A percentile compares a stretch with the other conserved stretches of the same genome.
phyloP scores from a whole-genome alignment of 2,329 filamentous ascomycete genomes.

The Botrytis aclada region DNA sequence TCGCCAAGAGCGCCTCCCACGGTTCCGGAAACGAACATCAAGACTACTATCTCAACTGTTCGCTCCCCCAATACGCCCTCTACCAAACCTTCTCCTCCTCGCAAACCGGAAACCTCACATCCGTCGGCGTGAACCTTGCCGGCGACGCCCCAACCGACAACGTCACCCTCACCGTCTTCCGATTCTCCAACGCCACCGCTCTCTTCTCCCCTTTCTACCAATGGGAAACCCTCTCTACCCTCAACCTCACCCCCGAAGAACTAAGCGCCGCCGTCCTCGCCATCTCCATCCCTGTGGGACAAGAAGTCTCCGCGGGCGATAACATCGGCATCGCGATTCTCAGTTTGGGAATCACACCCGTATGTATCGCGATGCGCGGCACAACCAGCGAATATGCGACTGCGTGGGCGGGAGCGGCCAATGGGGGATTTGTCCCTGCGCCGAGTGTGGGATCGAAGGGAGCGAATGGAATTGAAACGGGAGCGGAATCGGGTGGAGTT shows the following conservation, averaged over 20 bases:
- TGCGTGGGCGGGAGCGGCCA: background rate
- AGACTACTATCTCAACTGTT: constrained; percentile 22
- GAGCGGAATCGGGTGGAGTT: constrained; percentile 16
- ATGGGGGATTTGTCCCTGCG: constrained; percentile 10
- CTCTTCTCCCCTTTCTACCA: constrained; percentile 29
- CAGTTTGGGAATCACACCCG: constrained; percentile 22
- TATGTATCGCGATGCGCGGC: constrained; percentile 23
- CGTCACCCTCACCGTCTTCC: constrained; percentile 26
- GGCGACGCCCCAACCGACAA: constrained; percentile 21
- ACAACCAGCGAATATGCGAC: background rate
- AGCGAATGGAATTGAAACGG: background rate
- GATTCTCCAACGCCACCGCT: constrained; percentile 26
- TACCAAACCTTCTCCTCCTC: constrained; percentile 29
- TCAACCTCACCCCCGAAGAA: constrained; percentile 9
- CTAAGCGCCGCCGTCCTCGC: constrained; percentile 21
- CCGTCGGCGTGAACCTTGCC: constrained; percentile 28
- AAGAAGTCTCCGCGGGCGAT: constrained; percentile 24
- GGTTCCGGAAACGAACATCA: constrained; percentile 23
- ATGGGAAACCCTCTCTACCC: constrained; percentile 28
- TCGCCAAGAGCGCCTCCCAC: background rate
- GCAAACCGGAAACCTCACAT: constrained; percentile 22
- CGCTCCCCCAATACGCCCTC: constrained; percentile 25
- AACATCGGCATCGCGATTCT: constrained; percentile 26
- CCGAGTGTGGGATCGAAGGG: background rate
- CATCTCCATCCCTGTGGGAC: constrained; percentile 19